Conservation (phyloP, 2,329 filamentous ascomycete species). For the Tolypocladium ophioglossoides region DNA sequence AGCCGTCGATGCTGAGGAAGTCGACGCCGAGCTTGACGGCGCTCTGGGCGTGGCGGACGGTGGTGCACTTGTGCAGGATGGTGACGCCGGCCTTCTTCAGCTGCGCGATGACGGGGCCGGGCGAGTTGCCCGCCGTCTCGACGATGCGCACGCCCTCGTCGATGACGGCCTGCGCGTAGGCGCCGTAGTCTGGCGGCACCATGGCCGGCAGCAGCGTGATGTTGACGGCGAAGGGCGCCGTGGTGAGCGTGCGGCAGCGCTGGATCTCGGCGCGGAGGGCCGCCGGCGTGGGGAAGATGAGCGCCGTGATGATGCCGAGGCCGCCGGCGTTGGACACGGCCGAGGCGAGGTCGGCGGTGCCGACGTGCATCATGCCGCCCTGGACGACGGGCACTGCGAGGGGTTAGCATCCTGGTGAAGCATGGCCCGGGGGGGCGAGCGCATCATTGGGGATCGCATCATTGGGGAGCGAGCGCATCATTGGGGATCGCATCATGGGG, state of each 20-base stretch:
- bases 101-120: slow-evolving; percentile 80
- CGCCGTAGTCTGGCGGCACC: slow-evolving; percentile 82
- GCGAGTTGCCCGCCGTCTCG: slow-evolving; percentile 82
- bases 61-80: slow-evolving; percentile 95
- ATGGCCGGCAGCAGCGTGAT: slow-evolving; percentile 86
- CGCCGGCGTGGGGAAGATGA: slow-evolving; percentile 88
- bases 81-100: slow-evolving; percentile 71
- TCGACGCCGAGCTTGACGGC: slow-evolving; percentile 93
- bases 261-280: slow-evolving; percentile 90
- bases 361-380: slow-evolving; percentile 81
- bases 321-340: slow-evolving; percentile 76
- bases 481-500: background rate
- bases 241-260: slow-evolving; percentile 70
- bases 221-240: slow-evolving; percentile 82
- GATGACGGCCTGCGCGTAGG: slow-evolving; percentile 85
- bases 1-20: slow-evolving; percentile 93
- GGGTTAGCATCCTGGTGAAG: background rate
- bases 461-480: too few relatives aligned
- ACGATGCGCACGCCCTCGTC: slow-evolving; percentile 88
- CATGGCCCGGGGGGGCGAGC: background rate
- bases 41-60: slow-evolving; percentile 82
- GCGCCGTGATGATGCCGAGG: slow-evolving; percentile 71
- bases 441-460: too few relatives aligned
- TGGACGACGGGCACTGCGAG: slow-evolving; percentile 65
- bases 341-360: slow-evolving; percentile 67